A percentile compares a stretch with the other conserved stretches of the same genome.
Evolutionary conservation across 306 rosid species (phyloP).

Genomic region (Cucurbita pepo): DNA sequence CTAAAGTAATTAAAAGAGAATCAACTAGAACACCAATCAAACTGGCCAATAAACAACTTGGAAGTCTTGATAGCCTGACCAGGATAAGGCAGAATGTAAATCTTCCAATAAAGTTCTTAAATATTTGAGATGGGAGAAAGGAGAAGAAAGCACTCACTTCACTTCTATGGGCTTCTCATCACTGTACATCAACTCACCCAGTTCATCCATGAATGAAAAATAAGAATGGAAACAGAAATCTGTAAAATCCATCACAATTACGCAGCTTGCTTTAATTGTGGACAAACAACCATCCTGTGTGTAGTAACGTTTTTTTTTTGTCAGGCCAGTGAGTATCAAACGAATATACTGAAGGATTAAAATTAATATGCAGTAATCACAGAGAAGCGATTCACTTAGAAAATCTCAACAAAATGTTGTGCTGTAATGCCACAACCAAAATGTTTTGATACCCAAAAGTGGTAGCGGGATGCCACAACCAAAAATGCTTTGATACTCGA

Average conservation of each 20-base stretch:
- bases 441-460: no score
- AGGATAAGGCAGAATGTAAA: background rate
- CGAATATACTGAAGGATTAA: background rate
- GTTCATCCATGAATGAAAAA: slow-evolving; percentile 78
- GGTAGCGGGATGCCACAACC: no score
- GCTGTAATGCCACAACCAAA: no score
- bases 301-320: background rate
- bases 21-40: slow-evolving; percentile 41
- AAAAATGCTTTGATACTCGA: no score
- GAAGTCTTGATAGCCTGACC: slow-evolving; percentile 38
- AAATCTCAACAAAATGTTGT: no score
- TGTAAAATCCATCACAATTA: slow-evolving; percentile 46
- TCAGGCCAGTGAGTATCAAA: background rate
- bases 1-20: slow-evolving; percentile 28
- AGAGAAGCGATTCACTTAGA: background rate
- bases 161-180: slow-evolving; percentile 51
- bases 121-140: background rate
- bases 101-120: background rate
- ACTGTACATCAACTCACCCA: slow-evolving; percentile 37
- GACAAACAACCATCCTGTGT: slow-evolving; percentile 60
- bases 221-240: slow-evolving; percentile 75
- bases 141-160: slow-evolving; percentile 13
- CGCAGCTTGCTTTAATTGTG: slow-evolving; percentile 48
- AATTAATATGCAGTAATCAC: background rate
- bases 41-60: slow-evolving; percentile 51